A percentile compares a stretch with the other conserved stretches of the same genome.
Evolutionary conservation across 768 basidiomycete species (phyloP).

Genomic region (Tulasnella sp.): DNA sequence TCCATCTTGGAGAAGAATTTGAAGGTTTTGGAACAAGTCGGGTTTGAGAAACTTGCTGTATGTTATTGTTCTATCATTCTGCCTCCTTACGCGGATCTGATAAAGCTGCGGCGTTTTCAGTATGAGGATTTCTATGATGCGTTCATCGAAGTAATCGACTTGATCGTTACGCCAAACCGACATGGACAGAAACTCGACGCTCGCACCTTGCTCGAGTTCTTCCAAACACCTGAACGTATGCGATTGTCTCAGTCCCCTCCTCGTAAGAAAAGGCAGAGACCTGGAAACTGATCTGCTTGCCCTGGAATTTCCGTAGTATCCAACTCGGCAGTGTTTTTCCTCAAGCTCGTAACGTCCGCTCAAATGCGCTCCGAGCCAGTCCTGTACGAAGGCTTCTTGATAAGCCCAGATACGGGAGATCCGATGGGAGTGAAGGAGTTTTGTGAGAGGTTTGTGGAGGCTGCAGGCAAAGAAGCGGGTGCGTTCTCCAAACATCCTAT

Average conservation of each 20-base stretch:
- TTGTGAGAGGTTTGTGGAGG: conserved; percentile 71
- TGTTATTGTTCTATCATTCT: conserved; percentile 31
- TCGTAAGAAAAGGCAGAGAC: no score
- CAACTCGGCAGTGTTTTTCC: conserved; percentile 67
- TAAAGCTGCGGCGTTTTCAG: no score
- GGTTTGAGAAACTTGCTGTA: conserved; percentile 60
- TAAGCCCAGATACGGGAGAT: conserved; percentile 62
- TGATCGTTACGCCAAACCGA: conserved; percentile 35
- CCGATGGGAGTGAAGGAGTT: conserved; percentile 54
- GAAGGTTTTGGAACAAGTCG: conserved; percentile 45
- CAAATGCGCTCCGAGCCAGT: conserved; percentile 61
- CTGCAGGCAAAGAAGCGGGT: conserved; percentile 72
- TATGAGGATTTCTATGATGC: conserved; percentile 59
- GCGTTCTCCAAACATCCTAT: neutral
- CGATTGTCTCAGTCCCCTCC: conserved; percentile 21
- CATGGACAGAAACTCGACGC: conserved; percentile 35
- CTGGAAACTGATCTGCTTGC: neutral
- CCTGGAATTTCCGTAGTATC: conserved; percentile 37
- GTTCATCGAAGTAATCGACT: conserved; percentile 46
- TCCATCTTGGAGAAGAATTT: conserved; percentile 46
- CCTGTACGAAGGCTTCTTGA: conserved; percentile 61
- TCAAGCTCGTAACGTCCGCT: conserved; percentile 77
- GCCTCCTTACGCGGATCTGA: no score
- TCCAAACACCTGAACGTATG: conserved; percentile 48
- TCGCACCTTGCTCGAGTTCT: conserved; percentile 40